Percentiles rank a stretch among this genome's conserved stretches.
Evolutionary conservation across 345 rosid genomes (phyloP).

Genomic region (Streptanthus diversifolius): DNA sequence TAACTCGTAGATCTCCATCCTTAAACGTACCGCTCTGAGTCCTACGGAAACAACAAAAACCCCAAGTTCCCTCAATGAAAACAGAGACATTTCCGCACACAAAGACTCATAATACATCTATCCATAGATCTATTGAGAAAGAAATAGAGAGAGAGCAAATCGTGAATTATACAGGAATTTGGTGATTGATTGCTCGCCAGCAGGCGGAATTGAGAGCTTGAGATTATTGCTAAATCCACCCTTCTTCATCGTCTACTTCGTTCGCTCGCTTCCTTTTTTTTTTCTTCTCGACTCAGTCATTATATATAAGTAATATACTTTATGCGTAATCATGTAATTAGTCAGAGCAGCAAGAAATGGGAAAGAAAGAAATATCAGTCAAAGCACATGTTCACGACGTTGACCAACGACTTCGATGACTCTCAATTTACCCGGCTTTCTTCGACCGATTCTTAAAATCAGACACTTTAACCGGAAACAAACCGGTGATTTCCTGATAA

Average conservation of each 20-base stretch:
- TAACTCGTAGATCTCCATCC: slow-evolving; percentile 94
- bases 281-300: background rate
- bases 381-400: slow-evolving; percentile 18
- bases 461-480: background rate
- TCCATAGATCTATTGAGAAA: background rate
- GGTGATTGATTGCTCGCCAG: slow-evolving; percentile 52
- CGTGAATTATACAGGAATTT: slow-evolving; percentile 73
- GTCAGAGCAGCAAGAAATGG: background rate
- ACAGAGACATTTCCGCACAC: slow-evolving; percentile 9
- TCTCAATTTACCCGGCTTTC: slow-evolving; percentile 3
- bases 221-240: slow-evolving; percentile 53
- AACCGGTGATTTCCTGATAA: background rate
- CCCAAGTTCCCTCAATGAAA: background rate
- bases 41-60: slow-evolving; percentile 28
- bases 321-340: slow-evolving; percentile 12
- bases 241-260: slow-evolving; percentile 51
- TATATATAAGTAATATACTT: background rate
- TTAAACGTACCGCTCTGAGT: slow-evolving; percentile 86
- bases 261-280: too few relatives aligned
- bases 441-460: background rate
- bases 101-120: background rate
- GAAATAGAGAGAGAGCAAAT: background rate
- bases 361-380: slow-evolving; percentile 8
- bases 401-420: slow-evolving; percentile 20
- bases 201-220: slow-evolving; percentile 57